Base-by-base conservation (phyloP, 2,329 filamentous ascomycete genomes). In the Aspergillus cejpii region DNA sequence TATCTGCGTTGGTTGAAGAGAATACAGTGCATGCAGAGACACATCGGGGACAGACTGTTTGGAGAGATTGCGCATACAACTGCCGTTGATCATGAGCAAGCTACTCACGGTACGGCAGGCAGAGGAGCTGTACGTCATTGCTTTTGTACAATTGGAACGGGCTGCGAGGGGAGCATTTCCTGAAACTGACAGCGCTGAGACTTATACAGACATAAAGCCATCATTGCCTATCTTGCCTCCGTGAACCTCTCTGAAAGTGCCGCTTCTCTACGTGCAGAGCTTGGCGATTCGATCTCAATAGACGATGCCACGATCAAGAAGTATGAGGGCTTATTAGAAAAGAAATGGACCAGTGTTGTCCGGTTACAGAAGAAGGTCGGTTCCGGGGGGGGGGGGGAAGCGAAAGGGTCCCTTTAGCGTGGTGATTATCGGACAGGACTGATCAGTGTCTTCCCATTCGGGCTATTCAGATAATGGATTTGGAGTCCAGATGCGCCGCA, bases 331-430 rank as follows among this genome's bases (percentile, higher is more conserved):
- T 69, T 96, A 20, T 70, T 97, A 53, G 90, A 96, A 76, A 95
- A 94, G 78, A 97, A 96, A 74, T 96, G 91, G 91, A 96, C 90
- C n/a, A 92, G 87, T 59, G 84, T 95, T 19, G 88, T 94, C 57
- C 78, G 90, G 47, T 69, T 97, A 64, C 90, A 96, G 70, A 95
- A 94, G 70, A 95, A 94, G 84, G 87, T 84, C 67, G 41, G 66
- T 37, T 27, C 15, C 14, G 38, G 36, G 19, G 19, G 28, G 21
- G 40, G 31, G 38, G 36, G 19, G 19, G 28, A 24, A 40, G 31
- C 31, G 31, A 15, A 17, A 20, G 17, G 4, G 7, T 34, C n/a
- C 17, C 14, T 34, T 34, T 34, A 10, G 31, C 17, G 31, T 34
- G 2, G 11, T 34, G 15, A 20, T 5, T 19, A 15, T 37, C 31